Evolutionary conservation across 345 rosid species (phyloP), one percentile per base, ranked within the genome.

Genomic region (Linum trigynum): DNA sequence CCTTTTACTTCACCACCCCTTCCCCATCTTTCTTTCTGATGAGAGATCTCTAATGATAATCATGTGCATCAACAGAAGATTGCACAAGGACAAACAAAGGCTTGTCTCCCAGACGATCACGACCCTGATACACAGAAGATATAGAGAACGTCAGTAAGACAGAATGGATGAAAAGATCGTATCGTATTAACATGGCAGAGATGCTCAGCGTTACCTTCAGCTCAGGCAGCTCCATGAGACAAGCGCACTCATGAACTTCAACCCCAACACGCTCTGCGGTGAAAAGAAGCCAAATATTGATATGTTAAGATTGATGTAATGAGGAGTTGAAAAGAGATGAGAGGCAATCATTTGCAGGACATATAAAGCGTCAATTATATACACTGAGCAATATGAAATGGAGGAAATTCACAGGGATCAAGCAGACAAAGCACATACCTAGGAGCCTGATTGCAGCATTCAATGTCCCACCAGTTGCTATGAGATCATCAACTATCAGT

Each of bases 391-490:
- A 4, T 4, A 2, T 42, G 5, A 10, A 23, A 56, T 50, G 5
- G 10, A 40, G 7, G 65, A 57, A 38, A 14, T 61, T 39, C 65
- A 51, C 36, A 15, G 69, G 15, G 50, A 62, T 55, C 17, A 63
- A 68, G 66, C 39, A 38, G 35, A 16, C 8, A 55, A 48, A 64
- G 15, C 41, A 64, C 32, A 8, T 86, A 94, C 99, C 99, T 23
- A 94, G 92, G 61, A 94, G 99, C 59, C 73, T 92, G 86, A 86
- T 78, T 48, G 99, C 99, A 69, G 99, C 99, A 71, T 75, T 61
- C 61, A 94, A 79, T 59, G 99, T 94, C 14, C 99, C 99, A 58
- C 99, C 99, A 1, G 99, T 94, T 50, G 99, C 99, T 76, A 94
- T 80, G 57, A 94, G 97, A 72, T 94, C 99, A 65, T 94, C 99